phyloP scores from a whole-genome alignment of 164 flowering plant species.

The Santalum album region DNA sequence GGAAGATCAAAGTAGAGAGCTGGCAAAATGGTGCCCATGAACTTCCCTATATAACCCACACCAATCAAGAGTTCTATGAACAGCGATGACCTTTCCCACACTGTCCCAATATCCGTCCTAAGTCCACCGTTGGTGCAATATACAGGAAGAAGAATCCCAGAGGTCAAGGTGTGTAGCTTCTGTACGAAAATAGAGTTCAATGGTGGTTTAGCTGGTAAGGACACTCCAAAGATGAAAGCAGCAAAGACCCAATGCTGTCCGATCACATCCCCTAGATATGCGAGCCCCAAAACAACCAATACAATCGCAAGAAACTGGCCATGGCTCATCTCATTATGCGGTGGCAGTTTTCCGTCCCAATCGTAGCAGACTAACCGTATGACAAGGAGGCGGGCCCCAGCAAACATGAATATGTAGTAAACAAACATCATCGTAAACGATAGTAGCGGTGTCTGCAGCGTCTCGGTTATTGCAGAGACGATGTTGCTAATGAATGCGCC shows the following conservation, averaged over 20 bases:
- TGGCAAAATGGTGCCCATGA: background rate
- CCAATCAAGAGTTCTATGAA: background rate
- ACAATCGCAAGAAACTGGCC: background rate
- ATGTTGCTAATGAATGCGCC: background rate
- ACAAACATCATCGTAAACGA: background rate
- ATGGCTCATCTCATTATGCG: background rate
- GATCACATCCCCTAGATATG: background rate
- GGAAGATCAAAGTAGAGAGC: background rate
- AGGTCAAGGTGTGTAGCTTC: background rate
- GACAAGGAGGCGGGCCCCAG: background rate
- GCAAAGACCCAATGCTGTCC: background rate
- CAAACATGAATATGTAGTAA: background rate
- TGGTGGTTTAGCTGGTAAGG: background rate
- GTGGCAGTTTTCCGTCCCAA: background rate
- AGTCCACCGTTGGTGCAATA: background rate
- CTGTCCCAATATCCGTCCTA: background rate
- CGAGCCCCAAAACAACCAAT: background rate
- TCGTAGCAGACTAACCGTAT: background rate
- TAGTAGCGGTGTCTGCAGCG: background rate
- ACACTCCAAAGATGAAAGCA: background rate
- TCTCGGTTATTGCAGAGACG: background rate
- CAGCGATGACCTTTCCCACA: background rate
- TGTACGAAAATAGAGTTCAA: background rate
- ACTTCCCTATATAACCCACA: background rate
- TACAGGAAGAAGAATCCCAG: background rate